Percentiles rank a stretch among this genome's conserved stretches.
phyloP scores from a whole-genome alignment of 768 basidiomycete species.

The Wakefieldia striispora region DNA sequence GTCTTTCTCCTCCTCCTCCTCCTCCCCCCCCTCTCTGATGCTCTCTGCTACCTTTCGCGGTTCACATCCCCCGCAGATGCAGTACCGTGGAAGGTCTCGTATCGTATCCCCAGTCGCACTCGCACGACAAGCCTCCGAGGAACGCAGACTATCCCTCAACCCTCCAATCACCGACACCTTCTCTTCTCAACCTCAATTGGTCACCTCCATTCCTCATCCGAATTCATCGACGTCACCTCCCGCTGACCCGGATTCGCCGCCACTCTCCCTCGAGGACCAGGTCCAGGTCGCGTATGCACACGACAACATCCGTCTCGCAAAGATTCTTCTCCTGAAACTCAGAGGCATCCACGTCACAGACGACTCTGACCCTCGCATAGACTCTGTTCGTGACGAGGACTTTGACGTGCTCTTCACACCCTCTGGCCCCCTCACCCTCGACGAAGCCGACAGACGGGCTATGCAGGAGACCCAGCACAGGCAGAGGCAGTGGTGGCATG shows the following conservation, averaged over 20 bases:
- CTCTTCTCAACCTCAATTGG: too few species aligned
- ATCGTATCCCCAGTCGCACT: constrained; percentile 41
- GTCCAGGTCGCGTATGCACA: constrained; percentile 65
- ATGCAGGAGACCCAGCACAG: constrained; percentile 35
- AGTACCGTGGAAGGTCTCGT: constrained; percentile 41
- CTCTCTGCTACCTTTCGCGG: constrained; percentile 28
- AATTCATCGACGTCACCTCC: too few species aligned
- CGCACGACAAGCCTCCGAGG: constrained; percentile 43
- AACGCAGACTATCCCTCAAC: constrained; percentile 27
- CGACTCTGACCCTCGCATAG: constrained; percentile 63
- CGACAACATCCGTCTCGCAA: constrained; percentile 66
- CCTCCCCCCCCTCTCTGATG: constrained; percentile 14
- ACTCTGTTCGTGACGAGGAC: constrained; percentile 52
- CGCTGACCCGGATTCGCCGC: too few species aligned
- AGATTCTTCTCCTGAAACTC: constrained; percentile 59
- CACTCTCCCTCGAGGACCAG: constrained; percentile 55
- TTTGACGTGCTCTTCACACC: constrained; percentile 40
- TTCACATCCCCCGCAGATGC: constrained; percentile 22
- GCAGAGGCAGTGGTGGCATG: constrained; percentile 33
- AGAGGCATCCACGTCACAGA: constrained; percentile 58
- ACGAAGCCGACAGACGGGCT: constrained; percentile 42
- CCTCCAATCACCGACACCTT: not conserved
- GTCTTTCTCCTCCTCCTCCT: not conserved
- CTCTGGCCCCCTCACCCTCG: constrained; percentile 36
- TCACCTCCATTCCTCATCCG: constrained; percentile 11